Evolutionary conservation across 176 grass and related monocot species (phyloP).

Genomic region (Miscanthus lutarioriparius): DNA sequence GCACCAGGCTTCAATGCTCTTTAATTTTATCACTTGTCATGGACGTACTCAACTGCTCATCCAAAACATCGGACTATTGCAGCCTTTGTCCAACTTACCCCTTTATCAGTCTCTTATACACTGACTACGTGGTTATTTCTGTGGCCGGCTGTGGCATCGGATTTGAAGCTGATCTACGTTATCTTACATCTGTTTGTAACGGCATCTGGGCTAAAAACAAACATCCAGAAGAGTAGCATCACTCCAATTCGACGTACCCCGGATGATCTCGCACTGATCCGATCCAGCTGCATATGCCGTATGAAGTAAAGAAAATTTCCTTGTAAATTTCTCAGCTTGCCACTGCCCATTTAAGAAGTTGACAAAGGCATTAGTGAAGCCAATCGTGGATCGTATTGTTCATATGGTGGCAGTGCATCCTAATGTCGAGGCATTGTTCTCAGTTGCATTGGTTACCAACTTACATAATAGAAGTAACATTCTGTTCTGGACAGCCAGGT

Average conservation of each 20-base stretch:
- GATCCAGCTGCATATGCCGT: too few relatives aligned
- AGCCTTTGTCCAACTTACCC: too few relatives aligned
- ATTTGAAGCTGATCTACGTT: too few relatives aligned
- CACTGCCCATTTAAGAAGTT: not conserved
- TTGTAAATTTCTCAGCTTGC: not conserved
- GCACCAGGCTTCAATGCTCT: too few relatives aligned
- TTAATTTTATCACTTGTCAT: not conserved
- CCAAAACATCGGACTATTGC: too few relatives aligned
- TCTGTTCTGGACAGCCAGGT: not conserved
- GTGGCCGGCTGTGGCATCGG: too few relatives aligned
- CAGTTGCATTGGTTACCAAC: not conserved
- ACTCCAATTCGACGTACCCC: not conserved
- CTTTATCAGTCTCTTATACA: too few relatives aligned
- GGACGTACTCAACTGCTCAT: too few relatives aligned
- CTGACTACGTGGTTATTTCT: too few relatives aligned
- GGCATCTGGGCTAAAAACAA: not conserved
- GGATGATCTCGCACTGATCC: not conserved
- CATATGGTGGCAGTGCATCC: too few relatives aligned
- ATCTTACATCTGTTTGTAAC: not conserved
- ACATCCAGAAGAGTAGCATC: not conserved
- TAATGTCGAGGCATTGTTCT: not conserved
- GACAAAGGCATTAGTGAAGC: not conserved
- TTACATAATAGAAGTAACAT: not conserved
- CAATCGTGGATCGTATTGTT: not conserved
- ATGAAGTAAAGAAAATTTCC: too few relatives aligned